phyloP scores from a whole-genome alignment of 1,139 yeast genomes.

The Protomyces pachydermus region DNA sequence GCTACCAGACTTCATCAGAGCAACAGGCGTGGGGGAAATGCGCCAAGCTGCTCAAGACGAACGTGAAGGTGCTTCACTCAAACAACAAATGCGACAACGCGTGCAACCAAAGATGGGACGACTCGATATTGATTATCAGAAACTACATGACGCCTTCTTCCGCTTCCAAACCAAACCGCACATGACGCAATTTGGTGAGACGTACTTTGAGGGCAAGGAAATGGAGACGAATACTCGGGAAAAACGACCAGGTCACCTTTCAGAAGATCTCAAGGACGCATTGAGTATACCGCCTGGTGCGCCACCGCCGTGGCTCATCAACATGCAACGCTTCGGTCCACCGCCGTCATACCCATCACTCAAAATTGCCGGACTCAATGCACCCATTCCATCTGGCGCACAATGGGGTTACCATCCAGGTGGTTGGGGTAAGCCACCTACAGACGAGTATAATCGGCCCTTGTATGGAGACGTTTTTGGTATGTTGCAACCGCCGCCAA shows the following conservation, averaged over 20 bases:
- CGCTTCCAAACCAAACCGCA: slow-evolving; percentile 71
- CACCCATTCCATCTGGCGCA: slow-evolving; percentile 42
- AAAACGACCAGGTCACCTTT: slow-evolving; percentile 65
- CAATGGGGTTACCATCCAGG: slow-evolving; percentile 44
- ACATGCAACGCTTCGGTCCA: slow-evolving; percentile 68
- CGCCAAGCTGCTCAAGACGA: slow-evolving; percentile 49
- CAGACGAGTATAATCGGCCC: slow-evolving; percentile 39
- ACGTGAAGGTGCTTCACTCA: slow-evolving; percentile 53
- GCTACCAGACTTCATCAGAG: slow-evolving; percentile 70
- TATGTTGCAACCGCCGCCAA: slow-evolving; percentile 44
- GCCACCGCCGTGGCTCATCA: slow-evolving; percentile 77
- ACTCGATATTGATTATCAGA: slow-evolving; percentile 79
- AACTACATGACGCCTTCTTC: slow-evolving; percentile 81
- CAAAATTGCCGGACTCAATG: slow-evolving; percentile 53
- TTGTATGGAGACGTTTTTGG: slow-evolving; percentile 41
- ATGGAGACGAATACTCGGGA: slow-evolving; percentile 45
- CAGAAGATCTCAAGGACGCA: slow-evolving; percentile 57
- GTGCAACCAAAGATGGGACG: slow-evolving; percentile 89
- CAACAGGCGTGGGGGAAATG: slow-evolving; percentile 87
- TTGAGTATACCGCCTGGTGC: slow-evolving; percentile 61
- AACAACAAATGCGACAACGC: slow-evolving; percentile 72
- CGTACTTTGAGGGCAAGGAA: slow-evolving; percentile 76
- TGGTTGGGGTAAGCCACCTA: slow-evolving; percentile 44
- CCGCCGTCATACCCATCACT: slow-evolving; percentile 79
- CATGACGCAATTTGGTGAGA: slow-evolving; percentile 64